A percentile compares a stretch with the other conserved stretches of the same genome.
Conservation (phyloP, 169 alveolate species). For the Plasmodium fragile region DNA sequence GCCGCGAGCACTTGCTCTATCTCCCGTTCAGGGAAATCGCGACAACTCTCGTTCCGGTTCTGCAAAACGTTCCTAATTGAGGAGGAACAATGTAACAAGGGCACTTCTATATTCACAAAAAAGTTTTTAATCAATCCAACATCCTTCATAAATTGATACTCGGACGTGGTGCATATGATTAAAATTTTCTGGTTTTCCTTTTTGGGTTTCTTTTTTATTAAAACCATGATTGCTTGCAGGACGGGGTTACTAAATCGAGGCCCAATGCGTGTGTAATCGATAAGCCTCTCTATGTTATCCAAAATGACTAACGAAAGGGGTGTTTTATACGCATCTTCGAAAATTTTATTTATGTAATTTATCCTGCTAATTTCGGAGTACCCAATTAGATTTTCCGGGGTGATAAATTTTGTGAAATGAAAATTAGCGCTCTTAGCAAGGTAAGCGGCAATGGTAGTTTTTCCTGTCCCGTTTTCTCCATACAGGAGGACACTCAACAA, state of each 20-base stretch:
- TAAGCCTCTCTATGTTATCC: slow-evolving; percentile 97
- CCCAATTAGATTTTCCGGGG: slow-evolving; percentile 98
- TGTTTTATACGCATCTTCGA: slow-evolving; percentile 99
- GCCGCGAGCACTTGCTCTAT: slow-evolving; percentile 28
- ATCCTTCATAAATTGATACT: slow-evolving; percentile 88
- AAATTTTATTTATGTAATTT: slow-evolving; percentile 93
- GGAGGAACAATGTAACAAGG: slow-evolving; percentile 22
- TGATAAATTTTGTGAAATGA: slow-evolving; percentile 96
- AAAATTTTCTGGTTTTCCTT: slow-evolving; percentile 94
- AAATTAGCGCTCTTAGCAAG: slow-evolving; percentile 95
- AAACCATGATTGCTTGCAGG: slow-evolving; percentile 95
- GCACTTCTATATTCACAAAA: slow-evolving; percentile 58
- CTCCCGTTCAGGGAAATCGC: slow-evolving; percentile 37
- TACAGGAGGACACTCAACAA: slow-evolving; percentile 94
- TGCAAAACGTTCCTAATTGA: slow-evolving; percentile 46
- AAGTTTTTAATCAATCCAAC: slow-evolving; percentile 58
- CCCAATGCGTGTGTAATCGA: slow-evolving; percentile 98
- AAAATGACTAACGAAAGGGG: slow-evolving; percentile 94
- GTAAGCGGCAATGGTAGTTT: slow-evolving; percentile 98
- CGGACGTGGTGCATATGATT: slow-evolving; percentile 97
- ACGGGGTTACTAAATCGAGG: slow-evolving; percentile 97
- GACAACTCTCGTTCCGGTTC: slow-evolving; percentile 22
- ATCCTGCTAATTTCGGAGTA: slow-evolving; percentile 92
- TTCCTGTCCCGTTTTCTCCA: slow-evolving; percentile 97
- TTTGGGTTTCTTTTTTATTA: slow-evolving; percentile 96